Conservation (phyloP, 495 filamentous ascomycete genomes). For the Choiromyces venosus region DNA sequence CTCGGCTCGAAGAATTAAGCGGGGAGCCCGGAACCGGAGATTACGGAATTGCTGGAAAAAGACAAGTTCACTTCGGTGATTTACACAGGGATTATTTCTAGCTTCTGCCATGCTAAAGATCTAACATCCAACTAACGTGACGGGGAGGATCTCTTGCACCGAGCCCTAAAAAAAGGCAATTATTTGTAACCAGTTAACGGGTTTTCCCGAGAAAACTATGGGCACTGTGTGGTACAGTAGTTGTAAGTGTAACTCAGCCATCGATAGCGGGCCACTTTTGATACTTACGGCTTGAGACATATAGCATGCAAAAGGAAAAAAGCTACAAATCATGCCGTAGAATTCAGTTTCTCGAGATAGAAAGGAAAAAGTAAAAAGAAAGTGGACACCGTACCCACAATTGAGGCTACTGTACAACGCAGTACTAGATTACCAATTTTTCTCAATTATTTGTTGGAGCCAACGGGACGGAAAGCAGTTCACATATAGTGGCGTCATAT, state of each 20-base stretch:
- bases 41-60: background rate
- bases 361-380: background rate
- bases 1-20: background rate
- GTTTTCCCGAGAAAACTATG: background rate
- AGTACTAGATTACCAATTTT: background rate
- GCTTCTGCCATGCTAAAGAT: background rate
- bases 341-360: background rate
- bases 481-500: background rate
- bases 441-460: background rate
- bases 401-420: background rate
- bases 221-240: background rate
- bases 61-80: background rate
- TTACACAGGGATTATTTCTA: slow-evolving; percentile 1
- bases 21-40: background rate
- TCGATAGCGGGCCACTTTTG: background rate
- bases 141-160: background rate
- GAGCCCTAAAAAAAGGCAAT: background rate
- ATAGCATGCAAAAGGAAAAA: background rate
- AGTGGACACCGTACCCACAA: background rate
- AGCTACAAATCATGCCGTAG: background rate
- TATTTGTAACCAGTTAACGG: background rate
- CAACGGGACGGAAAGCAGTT: background rate
- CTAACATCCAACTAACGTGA: background rate
- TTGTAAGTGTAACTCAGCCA: background rate
- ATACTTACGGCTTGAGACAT: background rate